Evolutionary conservation across 495 filamentous ascomycete genomes (phyloP), one percentile per base, ranked within the genome.

Genomic region (Astrothelium subdiscretum): DNA sequence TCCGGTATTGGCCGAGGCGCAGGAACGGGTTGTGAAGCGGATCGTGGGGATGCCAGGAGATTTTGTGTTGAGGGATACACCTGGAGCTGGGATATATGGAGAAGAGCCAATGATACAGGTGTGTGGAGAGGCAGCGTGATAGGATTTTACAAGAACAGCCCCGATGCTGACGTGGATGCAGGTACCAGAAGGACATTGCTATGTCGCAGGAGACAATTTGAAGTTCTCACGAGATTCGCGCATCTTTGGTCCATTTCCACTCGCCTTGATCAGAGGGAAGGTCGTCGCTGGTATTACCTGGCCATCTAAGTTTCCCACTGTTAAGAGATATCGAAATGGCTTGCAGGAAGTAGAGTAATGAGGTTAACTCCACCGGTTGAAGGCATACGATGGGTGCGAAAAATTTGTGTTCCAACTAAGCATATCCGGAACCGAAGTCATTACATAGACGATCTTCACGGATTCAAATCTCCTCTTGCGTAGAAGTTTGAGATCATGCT

Each of bases 41-140:
- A 85, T 97, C 24, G 66, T 97, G 31, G 94, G 92, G 2, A 75
- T 97, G 81, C 84, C 84, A 13, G 94, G 94, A 15, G 94, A 98
- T 75, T 96, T 94, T 75, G 91, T 97, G 32, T 75, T 89, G 64
- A 77, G 81, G 63, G 83, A 90, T 73, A 80, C 82, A 35, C 83
- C 84, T 31, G 76, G 76, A 51, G 69, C 79, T 65, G 68, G 66
- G 63, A 70, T 68, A 57, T 68, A 62, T 29, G 69, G 72, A 31
- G 64, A 67, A 51, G 73, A 78, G 63, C 77, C 75, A 65, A 95
- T 96, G 90, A 80, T 95, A 44, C 87, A 92, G 83, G 90, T 89
- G 67, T 20, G 31, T 51, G 76, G 70, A 2, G 57, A 58, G 63
- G 35, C 42, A 31, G 15, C n/a, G 58, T 24, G 10, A 10, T 8